Conservation (phyloP, 2,329 filamentous ascomycete species). For the Xylaria sp. region DNA sequence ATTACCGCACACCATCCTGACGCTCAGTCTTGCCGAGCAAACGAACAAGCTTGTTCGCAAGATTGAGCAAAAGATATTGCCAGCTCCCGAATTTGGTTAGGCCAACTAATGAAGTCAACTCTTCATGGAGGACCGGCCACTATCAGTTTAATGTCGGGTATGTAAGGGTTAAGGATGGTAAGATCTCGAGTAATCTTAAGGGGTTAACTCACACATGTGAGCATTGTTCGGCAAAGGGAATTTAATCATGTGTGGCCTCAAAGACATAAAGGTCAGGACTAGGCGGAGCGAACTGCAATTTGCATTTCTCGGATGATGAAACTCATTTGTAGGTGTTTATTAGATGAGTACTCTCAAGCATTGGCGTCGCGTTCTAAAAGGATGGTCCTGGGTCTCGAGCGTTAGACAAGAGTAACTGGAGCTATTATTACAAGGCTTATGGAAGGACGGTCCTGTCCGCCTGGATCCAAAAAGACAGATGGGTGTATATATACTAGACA, state of each 20-base stretch:
- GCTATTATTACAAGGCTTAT: conserved; percentile 9
- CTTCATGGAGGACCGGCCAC: background rate
- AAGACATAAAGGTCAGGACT: conserved; percentile 1
- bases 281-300: conserved; percentile 2
- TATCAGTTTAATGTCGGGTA: conserved; percentile 1
- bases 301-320: conserved; percentile 4
- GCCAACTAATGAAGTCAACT: conserved; percentile 36
- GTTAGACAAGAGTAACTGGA: conserved; percentile 17
- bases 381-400: conserved; percentile 9
- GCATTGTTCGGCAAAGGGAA: background rate
- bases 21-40: conserved; percentile 92
- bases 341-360: background rate
- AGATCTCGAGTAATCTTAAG: background rate
- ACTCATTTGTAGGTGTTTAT: conserved; percentile 12
- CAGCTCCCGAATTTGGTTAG: conserved; percentile 52
- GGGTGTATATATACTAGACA: conserved; percentile 24
- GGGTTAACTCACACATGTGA: background rate
- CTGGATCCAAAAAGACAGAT: conserved; percentile 7
- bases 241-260: background rate
- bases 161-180: background rate
- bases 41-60: conserved; percentile 91
- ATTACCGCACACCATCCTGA: conserved; percentile 93
- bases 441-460: background rate
- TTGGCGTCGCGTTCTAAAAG: conserved; percentile 26
- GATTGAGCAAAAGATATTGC: conserved; percentile 72